phyloP scores from a whole-genome alignment of 129 eudicot species.

The Glebionis coronaria region DNA sequence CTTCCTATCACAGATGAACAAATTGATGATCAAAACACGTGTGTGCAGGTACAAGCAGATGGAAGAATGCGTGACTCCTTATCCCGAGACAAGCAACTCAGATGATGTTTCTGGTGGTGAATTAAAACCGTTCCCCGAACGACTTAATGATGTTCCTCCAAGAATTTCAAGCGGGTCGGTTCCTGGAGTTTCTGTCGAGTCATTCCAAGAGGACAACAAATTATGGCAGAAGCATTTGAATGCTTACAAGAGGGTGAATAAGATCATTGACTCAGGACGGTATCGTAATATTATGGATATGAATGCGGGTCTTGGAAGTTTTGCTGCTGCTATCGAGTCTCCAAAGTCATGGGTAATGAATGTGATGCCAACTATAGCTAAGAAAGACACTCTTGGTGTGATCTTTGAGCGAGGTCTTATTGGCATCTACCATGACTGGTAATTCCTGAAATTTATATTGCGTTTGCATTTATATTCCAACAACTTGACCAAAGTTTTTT shows the following conservation, averaged over 20 bases:
- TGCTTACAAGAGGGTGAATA: constrained; percentile 58
- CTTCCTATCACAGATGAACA: not conserved
- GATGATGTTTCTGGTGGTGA: constrained; percentile 65
- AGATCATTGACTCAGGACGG: constrained; percentile 56
- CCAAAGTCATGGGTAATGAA: constrained; percentile 67
- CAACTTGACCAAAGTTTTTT: too few relatives aligned
- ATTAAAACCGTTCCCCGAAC: constrained; percentile 50
- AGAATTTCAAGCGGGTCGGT: constrained; percentile 45
- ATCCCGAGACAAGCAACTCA: constrained; percentile 35
- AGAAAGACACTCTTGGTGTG: constrained; percentile 55
- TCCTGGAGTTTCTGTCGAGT: constrained; percentile 53
- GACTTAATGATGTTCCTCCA: constrained; percentile 57
- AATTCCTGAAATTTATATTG: not conserved
- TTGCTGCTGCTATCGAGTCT: constrained; percentile 67
- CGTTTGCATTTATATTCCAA: not conserved
- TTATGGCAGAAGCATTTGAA: constrained; percentile 60
- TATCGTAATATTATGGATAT: constrained; percentile 71
- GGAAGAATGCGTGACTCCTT: constrained; percentile 61
- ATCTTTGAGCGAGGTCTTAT: constrained; percentile 60
- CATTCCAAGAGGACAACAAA: constrained; percentile 47
- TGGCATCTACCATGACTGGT: constrained; percentile 76
- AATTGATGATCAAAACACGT: not conserved
- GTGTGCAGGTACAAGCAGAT: constrained; percentile 52
- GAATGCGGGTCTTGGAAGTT: constrained; percentile 73
- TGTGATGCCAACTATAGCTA: constrained; percentile 58